A percentile compares a stretch with the other conserved stretches of the same genome.
phyloP scores from a whole-genome alignment of 225 moss, liverwort and hornwort genomes.

The Antitrichia curtipendula region DNA sequence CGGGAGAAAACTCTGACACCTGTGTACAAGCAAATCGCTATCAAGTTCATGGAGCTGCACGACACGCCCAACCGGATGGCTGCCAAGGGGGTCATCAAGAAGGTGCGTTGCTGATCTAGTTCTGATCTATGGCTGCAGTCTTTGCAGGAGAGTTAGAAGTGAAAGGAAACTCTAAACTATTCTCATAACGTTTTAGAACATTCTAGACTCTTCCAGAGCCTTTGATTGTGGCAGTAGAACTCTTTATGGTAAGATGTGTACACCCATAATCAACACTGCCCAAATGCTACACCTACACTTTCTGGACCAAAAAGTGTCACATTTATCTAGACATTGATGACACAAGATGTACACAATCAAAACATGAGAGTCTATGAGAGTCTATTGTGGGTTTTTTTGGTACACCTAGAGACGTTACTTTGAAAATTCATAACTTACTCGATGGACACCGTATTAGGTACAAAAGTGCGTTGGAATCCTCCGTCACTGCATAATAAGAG shows the following conservation, averaged over 20 bases:
- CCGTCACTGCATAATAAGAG: neutral
- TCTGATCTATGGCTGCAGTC: neutral
- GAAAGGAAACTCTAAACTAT: neutral
- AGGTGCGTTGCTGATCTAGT: conserved; percentile 6
- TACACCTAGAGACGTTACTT: neutral
- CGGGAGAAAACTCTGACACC: conserved; percentile 66
- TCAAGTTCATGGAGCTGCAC: conserved; percentile 86
- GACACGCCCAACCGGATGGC: conserved; percentile 88
- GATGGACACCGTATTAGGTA: neutral
- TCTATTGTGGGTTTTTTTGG: neutral
- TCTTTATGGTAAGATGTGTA: neutral
- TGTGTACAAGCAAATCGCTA: conserved; percentile 85
- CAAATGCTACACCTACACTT: neutral
- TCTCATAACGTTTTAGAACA: neutral
- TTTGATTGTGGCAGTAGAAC: neutral
- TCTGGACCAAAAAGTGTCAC: neutral
- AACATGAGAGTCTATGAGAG: neutral
- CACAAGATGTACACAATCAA: neutral
- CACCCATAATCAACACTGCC: neutral
- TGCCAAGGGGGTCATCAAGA: conserved; percentile 83
- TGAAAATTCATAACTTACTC: neutral
- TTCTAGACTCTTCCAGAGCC: neutral
- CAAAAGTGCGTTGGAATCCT: neutral
- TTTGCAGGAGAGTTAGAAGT: neutral
- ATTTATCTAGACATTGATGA: neutral